Percentiles rank a stretch among this genome's conserved stretches.
Conservation (phyloP, 164 flowering plant genomes). For the Aristolochia californica region DNA sequence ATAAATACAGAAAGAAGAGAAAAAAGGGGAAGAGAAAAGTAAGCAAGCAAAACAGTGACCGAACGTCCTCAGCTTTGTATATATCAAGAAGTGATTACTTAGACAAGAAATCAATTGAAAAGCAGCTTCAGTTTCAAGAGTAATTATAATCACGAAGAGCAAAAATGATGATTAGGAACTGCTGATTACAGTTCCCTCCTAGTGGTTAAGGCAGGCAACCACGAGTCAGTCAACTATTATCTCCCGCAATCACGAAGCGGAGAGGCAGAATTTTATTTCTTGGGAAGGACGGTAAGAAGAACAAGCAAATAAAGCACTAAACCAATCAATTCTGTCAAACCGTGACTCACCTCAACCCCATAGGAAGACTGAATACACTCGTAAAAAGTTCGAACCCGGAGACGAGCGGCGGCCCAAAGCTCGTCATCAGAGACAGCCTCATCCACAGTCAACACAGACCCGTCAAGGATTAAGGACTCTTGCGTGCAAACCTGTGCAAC, state of each 20-base stretch:
- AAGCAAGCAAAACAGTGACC: too few species aligned
- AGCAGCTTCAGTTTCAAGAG: too few species aligned
- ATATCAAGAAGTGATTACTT: too few species aligned
- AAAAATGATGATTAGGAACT: too few species aligned
- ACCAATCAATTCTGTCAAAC: too few species aligned
- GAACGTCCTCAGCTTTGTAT: too few species aligned
- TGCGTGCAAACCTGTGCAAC: constrained; percentile 26
- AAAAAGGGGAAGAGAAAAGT: too few species aligned
- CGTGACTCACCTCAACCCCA: constrained; percentile 56
- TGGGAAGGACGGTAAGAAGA: not conserved
- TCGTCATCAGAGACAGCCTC: constrained; percentile 54
- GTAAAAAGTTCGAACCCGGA: constrained; percentile 69
- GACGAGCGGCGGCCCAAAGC: constrained; percentile 79
- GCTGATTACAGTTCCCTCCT: too few species aligned
- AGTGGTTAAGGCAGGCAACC: too few species aligned
- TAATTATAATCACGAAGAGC: too few species aligned
- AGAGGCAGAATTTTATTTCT: not conserved
- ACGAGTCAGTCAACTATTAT: not conserved
- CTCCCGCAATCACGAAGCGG: not conserved
- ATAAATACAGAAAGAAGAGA: too few species aligned
- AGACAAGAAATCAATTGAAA: too few species aligned
- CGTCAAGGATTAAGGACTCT: constrained; percentile 26
- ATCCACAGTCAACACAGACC: constrained; percentile 22
- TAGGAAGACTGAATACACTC: constrained; percentile 24
- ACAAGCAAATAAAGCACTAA: not conserved